Evolutionary conservation across 495 filamentous ascomycete genomes (phyloP), one percentile per base, ranked within the genome.

Genomic region (Lasiosphaeria ovina): DNA sequence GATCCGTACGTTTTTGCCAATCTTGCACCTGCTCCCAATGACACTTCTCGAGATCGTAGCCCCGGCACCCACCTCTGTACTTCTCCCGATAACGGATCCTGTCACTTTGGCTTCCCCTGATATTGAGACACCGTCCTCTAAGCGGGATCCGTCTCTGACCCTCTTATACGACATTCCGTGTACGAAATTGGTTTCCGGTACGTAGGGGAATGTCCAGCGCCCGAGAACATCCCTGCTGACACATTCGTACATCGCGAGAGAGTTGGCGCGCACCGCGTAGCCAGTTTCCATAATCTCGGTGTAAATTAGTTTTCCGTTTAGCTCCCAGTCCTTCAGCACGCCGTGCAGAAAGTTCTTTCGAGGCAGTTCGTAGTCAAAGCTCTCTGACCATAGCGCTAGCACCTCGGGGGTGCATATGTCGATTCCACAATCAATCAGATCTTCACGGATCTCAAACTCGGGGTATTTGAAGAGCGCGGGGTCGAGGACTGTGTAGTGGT

Each of bases 321-420:
- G 81, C 72, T 99, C 94, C 72, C 89, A 95, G 68, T 99, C 94
- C 74, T 97, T 97, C 31, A 99, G 79, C 14, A 98, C 91, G 60
- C 92, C 91, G 63, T 90, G 87, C 33, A 99, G 72, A 66, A 96
- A 98, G 66, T 96, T 91, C 63, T 87, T 87, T 57, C 94, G 85
- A 7, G 94, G 89, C 4, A 89, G 79, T 68, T 96, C 89, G 75
- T 94, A 97, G 74, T 99, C 94, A 72, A 99, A 99, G 69, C 91
- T 95, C 69, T 99, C 94, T 6, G 91, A 92, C 91, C 94, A 99
- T 59, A 97, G 76, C 35, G 92, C 92, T 49, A 98, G 80, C 17
- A 97, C 91, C 66, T 98, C 94, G 0, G 93, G 92, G 0, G 95
- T 97, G 73, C 95, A 99, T 62, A 99, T 98, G 69, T 99, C 94